phyloP scores from a whole-genome alignment of 1,139 yeast genomes.

The Geotrichum klebahnii region DNA sequence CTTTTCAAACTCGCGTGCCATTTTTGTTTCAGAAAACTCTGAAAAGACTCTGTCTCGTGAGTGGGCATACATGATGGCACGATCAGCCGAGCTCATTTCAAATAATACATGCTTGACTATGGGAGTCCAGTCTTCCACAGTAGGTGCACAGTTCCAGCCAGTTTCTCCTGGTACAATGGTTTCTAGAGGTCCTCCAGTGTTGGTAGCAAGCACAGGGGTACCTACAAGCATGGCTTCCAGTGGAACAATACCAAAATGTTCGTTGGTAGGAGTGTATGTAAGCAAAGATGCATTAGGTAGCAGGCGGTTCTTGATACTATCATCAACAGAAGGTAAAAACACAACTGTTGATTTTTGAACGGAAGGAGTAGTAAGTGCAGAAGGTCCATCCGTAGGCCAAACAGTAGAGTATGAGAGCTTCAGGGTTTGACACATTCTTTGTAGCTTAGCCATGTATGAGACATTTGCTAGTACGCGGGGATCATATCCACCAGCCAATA shows the following conservation, averaged over 20 bases:
- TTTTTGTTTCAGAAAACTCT: conserved; percentile 57
- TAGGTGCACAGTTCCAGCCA: conserved; percentile 67
- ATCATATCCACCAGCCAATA: conserved; percentile 93
- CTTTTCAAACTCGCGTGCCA: conserved; percentile 54
- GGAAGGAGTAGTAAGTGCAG: conserved; percentile 17
- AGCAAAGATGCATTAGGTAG: conserved; percentile 56
- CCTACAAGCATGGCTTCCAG: conserved; percentile 85
- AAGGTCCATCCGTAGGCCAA: conserved; percentile 26
- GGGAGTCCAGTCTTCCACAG: conserved; percentile 58
- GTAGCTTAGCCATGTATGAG: conserved; percentile 60
- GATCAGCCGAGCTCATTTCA: conserved; percentile 37
- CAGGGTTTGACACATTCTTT: conserved; percentile 46
- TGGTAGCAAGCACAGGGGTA: conserved; percentile 79
- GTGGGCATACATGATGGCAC: conserved; percentile 43
- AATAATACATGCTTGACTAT: conserved; percentile 48
- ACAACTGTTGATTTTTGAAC: conserved; percentile 48
- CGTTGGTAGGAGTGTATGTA: conserved; percentile 83
- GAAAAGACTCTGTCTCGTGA: conserved; percentile 52
- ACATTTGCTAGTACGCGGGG: conserved; percentile 70
- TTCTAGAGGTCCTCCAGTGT: conserved; percentile 91
- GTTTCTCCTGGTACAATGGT: conserved; percentile 64
- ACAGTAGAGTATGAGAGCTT: conserved; percentile 49
- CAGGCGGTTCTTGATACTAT: conserved; percentile 61
- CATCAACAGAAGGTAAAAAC: conserved; percentile 75
- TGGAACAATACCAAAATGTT: conserved; percentile 97